Evolutionary conservation across 495 filamentous ascomycete species (phyloP).

Genomic region (Corynascus novoguineensis): DNA sequence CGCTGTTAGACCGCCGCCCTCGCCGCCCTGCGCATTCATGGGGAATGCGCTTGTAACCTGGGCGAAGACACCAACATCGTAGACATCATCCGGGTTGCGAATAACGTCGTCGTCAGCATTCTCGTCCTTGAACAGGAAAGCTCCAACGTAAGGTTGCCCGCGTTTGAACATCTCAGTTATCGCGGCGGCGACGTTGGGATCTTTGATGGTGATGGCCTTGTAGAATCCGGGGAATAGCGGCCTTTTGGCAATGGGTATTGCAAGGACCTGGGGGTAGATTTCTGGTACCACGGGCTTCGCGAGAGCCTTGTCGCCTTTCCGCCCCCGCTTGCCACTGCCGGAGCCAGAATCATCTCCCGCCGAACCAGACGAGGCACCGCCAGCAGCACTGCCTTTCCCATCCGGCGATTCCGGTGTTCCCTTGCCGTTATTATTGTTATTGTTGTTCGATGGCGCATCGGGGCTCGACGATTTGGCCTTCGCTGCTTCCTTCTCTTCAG

Average conservation of each 20-base stretch:
- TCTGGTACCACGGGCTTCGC: conserved; percentile 87
- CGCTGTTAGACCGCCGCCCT: conserved; percentile 72
- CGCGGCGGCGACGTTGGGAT: conserved; percentile 79
- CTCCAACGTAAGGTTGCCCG: conserved; percentile 97
- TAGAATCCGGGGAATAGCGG: conserved; percentile 98
- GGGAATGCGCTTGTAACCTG: conserved; percentile 95
- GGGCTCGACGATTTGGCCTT: conserved; percentile 38
- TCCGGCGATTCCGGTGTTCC: conserved; percentile 38
- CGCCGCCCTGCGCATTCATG: conserved; percentile 55
- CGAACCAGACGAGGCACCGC: conserved; percentile 38
- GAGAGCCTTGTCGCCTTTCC: conserved; percentile 69
- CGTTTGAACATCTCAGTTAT: conserved; percentile 96
- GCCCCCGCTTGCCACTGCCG: conserved; percentile 51
- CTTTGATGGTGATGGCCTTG: conserved; percentile 92
- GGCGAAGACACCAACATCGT: conserved; percentile 94
- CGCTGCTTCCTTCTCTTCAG: conserved; percentile 34
- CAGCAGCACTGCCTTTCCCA: conserved; percentile 38
- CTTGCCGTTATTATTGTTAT: conserved; percentile 21
- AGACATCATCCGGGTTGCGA: conserved; percentile 77
- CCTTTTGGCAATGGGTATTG: conserved; percentile 92
- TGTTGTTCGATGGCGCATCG: conserved; percentile 29
- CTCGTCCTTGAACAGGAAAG: conserved; percentile 95
- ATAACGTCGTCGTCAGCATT: conserved; percentile 88
- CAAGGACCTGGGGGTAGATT: conserved; percentile 97
- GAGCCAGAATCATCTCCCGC: conserved; percentile 40